Evolutionary conservation across 225 moss, liverwort and hornwort genomes (phyloP), one percentile per base, ranked within the genome.

Genomic region (Polytrichum commune): DNA sequence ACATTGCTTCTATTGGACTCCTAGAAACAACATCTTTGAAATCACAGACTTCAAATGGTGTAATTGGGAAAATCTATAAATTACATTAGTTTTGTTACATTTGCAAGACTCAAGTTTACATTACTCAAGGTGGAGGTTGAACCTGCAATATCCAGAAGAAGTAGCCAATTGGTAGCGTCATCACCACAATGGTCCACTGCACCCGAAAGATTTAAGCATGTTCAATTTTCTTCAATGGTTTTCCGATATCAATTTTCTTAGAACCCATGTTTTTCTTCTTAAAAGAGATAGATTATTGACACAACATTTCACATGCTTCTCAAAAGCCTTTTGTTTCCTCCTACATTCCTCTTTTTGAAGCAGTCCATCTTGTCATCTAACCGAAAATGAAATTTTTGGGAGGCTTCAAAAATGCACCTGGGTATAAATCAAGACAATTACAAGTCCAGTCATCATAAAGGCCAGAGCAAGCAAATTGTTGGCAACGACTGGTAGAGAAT

Each of bases 71-170:
- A 13, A 46, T 13, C 16, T 2, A 46, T 46, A 7, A 46, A 46
- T 46, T 3, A 46, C 13, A 46, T 46, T 46, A 13, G 13, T 46
- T 13, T 46, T 46, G 46, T 46, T 46, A 46, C 46, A 46, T 46
- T 38, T 46, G 46, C 46, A 13, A 38, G 3, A 10, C 38, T 38
- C 38, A 38, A 10, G 38, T 38, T 13, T 38, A 38, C 38, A 38
- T 38, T 33, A 3, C 24, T 6, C 69, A 70, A 68, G 27, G 20
- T 64, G 60, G 57, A 67, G 58, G 46, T 38, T 53, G 33, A 71
- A 97, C 96, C 92, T 97, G 97, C 35, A 97, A 77, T 35, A 71
- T 80, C 80, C 86, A 65, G 66, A 89, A 90, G 28, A 91, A 86
- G 86, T 82, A 79, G 56, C 83, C 73, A 22, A 97, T 67, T 29